Conservation (phyloP, 306 rosid genomes). For the Dalbergia oliveri region DNA sequence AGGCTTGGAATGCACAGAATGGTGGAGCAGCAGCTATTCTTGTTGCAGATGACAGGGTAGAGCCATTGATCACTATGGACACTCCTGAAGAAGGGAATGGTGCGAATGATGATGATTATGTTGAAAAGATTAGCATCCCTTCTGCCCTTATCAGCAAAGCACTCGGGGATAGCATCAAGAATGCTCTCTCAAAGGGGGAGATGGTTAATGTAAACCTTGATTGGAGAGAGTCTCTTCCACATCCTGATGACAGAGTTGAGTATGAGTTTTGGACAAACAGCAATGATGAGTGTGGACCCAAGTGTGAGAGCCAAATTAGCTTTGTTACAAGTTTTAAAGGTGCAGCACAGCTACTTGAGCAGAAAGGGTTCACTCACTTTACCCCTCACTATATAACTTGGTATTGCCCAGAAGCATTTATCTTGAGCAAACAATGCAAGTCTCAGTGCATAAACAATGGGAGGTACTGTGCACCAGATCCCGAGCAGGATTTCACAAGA, state of each 20-base stretch:
- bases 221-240: slow-evolving; percentile 99
- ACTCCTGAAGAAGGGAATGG: slow-evolving; percentile 83
- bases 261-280: slow-evolving; percentile 97
- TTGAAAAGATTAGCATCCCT: slow-evolving; percentile 83
- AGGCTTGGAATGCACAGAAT: slow-evolving; percentile 97
- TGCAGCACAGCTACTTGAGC: slow-evolving; percentile 92
- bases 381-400: slow-evolving; percentile 95
- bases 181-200: slow-evolving; percentile 64
- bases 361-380: slow-evolving; percentile 84
- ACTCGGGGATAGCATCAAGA: slow-evolving; percentile 82
- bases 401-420: slow-evolving; percentile 92
- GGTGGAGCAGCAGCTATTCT: slow-evolving; percentile 98
- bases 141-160: slow-evolving; percentile 88
- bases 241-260: slow-evolving; percentile 98
- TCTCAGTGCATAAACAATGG: slow-evolving; percentile 96
- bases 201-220: slow-evolving; percentile 92
- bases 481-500: slow-evolving; percentile 85
- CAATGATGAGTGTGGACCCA: slow-evolving; percentile 95
- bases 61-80: slow-evolving; percentile 95
- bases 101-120: slow-evolving; percentile 67
- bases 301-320: slow-evolving; percentile 81
- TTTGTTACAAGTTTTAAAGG: slow-evolving; percentile 87
- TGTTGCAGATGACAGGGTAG: slow-evolving; percentile 83
- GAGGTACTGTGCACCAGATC: slow-evolving; percentile 97
- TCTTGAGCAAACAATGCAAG: slow-evolving; percentile 82